These are phyloP conservation scores for Pseudoneurospora amorphoporcata DNA, from an alignment of 495 filamentous ascomycete species.

Conservation along the genomic window DNA sequence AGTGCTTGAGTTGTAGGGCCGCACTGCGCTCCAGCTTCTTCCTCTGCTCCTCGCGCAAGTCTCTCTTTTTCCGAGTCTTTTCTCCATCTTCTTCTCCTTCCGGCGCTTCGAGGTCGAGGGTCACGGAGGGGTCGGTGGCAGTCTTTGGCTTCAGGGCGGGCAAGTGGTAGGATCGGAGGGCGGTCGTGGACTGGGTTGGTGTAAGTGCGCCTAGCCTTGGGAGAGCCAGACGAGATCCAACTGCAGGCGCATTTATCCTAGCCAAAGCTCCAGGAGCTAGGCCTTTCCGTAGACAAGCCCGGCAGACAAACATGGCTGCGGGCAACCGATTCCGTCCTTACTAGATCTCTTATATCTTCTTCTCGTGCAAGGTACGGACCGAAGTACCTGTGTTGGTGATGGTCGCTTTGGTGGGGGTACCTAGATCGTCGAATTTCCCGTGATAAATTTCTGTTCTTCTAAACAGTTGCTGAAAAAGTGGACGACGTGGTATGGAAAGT, in stretches of 20 bases:
- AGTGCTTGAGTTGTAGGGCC: conserved; percentile 49
- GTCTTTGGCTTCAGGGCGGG: neutral
- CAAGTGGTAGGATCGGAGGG: neutral
- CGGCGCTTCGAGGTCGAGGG: neutral
- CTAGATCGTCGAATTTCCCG: neutral
- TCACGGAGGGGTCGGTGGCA: neutral
- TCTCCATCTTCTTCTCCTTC: neutral
- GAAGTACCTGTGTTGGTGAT: neutral
- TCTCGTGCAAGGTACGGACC: neutral
- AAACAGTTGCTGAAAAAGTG: neutral
- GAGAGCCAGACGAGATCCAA: neutral
- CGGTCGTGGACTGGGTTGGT: neutral
- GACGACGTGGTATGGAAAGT: neutral
- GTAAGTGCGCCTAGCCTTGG: neutral
- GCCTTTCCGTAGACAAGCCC: conserved; percentile 23
- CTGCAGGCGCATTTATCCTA: neutral
- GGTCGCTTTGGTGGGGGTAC: neutral
- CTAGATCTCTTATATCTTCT: neutral
- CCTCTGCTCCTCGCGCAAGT: neutral
- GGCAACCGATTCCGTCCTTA: neutral
- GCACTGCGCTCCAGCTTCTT: conserved; percentile 21
- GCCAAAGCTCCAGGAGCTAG: neutral
- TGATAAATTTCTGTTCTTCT: neutral
- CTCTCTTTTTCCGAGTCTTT: neutral
- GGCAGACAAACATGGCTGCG: conserved; percentile 31